phyloP scores from a whole-genome alignment of 2,329 filamentous ascomycete genomes.

The Exophiala xenobiotica region DNA sequence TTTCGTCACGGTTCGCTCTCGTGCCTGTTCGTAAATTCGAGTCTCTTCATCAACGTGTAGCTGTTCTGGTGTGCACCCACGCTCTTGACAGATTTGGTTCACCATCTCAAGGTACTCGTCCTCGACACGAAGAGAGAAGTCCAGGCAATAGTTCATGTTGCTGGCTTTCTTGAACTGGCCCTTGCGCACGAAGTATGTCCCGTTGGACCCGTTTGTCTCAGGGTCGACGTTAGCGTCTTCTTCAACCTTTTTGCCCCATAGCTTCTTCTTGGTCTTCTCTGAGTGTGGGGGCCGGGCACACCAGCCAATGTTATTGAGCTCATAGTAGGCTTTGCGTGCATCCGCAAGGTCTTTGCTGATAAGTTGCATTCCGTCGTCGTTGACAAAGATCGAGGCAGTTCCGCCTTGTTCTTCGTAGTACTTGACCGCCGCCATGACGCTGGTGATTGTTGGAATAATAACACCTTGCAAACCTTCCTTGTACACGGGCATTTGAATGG shows the following conservation, averaged over 20 bases:
- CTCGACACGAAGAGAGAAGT: slow-evolving; percentile 1
- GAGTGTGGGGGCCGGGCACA: slow-evolving; percentile 1
- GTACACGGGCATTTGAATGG: slow-evolving; percentile 84
- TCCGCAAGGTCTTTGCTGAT: slow-evolving; percentile 22
- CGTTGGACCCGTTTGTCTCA: background rate
- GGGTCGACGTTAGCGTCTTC: background rate
- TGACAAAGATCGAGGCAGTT: slow-evolving; percentile 37
- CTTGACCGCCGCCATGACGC: slow-evolving; percentile 57
- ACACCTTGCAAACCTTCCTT: slow-evolving; percentile 75
- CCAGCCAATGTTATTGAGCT: slow-evolving; percentile 20
- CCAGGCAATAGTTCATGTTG: slow-evolving; percentile 16
- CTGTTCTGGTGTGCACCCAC: background rate
- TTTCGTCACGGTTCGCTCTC: background rate
- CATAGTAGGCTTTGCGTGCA: slow-evolving; percentile 4
- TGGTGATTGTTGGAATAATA: slow-evolving; percentile 56
- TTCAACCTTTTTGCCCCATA: slow-evolving; percentile 5
- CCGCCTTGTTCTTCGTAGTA: slow-evolving; percentile 58
- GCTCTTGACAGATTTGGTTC: background rate
- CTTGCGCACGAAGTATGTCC: slow-evolving; percentile 36
- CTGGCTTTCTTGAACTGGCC: slow-evolving; percentile 19
- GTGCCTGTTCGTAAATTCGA: slow-evolving; percentile 1
- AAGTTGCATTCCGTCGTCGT: slow-evolving; percentile 41
- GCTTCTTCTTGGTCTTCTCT: slow-evolving; percentile 10
- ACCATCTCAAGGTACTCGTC: background rate
- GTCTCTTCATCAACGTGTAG: background rate